These are phyloP conservation scores for Cystobasidium onofrii DNA, from an alignment of 768 basidiomycete species.

Conservation along the genomic window DNA sequence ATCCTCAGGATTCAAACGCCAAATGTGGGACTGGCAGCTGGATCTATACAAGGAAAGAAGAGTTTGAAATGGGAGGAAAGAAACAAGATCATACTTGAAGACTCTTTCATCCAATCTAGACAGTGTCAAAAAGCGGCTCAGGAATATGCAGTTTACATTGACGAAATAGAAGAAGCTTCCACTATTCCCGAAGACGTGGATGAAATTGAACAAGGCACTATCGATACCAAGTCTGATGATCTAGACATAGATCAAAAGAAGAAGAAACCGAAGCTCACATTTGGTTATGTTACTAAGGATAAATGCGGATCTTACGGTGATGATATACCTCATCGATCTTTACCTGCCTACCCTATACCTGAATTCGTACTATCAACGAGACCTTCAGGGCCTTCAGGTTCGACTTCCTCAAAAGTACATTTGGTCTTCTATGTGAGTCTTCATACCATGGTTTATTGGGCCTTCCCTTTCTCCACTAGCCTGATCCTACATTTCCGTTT, in stretches of 20 bases:
- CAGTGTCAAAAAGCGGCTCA: background rate
- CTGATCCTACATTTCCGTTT: too few relatives aligned
- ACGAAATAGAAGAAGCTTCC: background rate
- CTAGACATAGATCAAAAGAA: too few relatives aligned
- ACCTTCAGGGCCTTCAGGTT: constrained; percentile 48
- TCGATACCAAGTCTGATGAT: too few relatives aligned
- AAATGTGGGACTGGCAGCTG: background rate
- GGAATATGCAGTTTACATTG: background rate
- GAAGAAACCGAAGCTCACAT: constrained; percentile 50
- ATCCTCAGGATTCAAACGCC: background rate
- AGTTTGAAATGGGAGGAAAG: background rate
- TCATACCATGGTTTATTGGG: too few relatives aligned
- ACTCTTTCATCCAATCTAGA: background rate
- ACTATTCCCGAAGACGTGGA: background rate
- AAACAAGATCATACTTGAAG: constrained; percentile 18
- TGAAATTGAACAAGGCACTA: too few relatives aligned
- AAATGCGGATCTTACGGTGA: constrained; percentile 65
- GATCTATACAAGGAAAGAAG: background rate
- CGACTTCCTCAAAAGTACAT: constrained; percentile 55
- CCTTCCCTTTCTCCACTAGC: too few relatives aligned
- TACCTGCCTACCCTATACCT: constrained; percentile 52
- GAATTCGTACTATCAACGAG: constrained; percentile 58
- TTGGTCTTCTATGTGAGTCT: constrained; percentile 57
- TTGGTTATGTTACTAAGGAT: constrained; percentile 62
- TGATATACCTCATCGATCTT: constrained; percentile 59